Base-by-base conservation (phyloP, 768 basidiomycete genomes). In the Russula ochroleuca region DNA sequence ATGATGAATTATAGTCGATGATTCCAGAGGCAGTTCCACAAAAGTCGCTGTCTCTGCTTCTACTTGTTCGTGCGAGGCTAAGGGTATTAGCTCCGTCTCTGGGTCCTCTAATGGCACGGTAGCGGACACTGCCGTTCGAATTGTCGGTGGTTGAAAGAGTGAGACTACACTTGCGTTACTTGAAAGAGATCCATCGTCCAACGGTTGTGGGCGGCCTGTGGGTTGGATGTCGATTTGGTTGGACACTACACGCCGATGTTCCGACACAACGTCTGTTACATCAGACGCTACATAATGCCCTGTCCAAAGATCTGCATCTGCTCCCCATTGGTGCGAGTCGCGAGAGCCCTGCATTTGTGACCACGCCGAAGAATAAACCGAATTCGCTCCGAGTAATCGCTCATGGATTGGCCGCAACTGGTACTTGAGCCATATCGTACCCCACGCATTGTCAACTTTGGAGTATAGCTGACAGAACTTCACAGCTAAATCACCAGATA, bases 401-500 rank as follows among this genome's bases (percentile, higher is more conserved):
- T 55, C 53, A 9, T 55, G 53, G 15, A 55, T 55, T 28, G 53
- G 53, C 38, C 53, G 53, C 15, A 55, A 25, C 38, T 55, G 21
- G 38, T 55, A 55, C 53, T 25, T 55, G 38, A 55, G 53, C 53
- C 53, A 55, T 17, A 55, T 55, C 15, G 53, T 55, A 19, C 37
- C 38, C 53, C 53, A 55, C 15, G 38, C 23, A 19, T 28, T 23
- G 25, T 55, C 53, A 40, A 55, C 9, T 23, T 55, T 55, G 37
- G 53, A 55, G 53, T 55, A 55, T 25, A 55, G 53, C 53, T 55
- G 23, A 28, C 53, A 55, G 17, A 55, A 55, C 14, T 25, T 23
- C 38, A 55, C 37, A 3, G 21, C 38, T 25, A 55, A 25, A 38
- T 40, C 38, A 17, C n/a, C 25, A 9, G 25, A 50, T 7, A 28